Conservation (phyloP, 106 monocot species). For the Platanthera guangdongensis region DNA sequence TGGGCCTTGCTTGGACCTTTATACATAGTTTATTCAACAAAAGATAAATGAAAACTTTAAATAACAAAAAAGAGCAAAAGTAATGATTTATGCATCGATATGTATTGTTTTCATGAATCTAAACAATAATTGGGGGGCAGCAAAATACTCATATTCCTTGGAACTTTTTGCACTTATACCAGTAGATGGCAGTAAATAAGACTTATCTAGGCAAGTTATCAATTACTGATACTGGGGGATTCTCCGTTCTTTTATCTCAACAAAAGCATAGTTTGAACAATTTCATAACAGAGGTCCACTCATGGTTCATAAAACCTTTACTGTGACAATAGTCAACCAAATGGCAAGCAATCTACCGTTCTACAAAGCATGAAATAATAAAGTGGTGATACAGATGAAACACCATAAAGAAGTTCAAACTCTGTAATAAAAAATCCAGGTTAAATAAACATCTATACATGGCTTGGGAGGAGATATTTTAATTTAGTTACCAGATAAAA, state of each 20-base stretch:
- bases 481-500: neutral
- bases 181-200: neutral
- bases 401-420: neutral
- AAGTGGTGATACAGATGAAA: neutral
- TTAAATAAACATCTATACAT: neutral
- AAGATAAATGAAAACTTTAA: neutral
- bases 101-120: neutral
- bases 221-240: neutral
- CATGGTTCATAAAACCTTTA: neutral
- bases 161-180: neutral
- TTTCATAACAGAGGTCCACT: neutral
- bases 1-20: too few species aligned
- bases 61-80: neutral
- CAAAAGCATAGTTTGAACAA: neutral
- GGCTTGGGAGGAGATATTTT: neutral
- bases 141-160: neutral
- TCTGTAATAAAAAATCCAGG: neutral
- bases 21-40: too few species aligned
- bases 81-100: neutral
- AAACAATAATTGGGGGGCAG: neutral
- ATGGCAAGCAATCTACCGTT: neutral
- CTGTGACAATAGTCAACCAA: neutral
- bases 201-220: neutral
- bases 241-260: conserved; percentile 1
- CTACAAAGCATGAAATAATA: neutral